These are phyloP conservation scores for Hypoxylon trugodes DNA, from an alignment of 495 filamentous ascomycete genomes.

Conservation along the genomic window DNA sequence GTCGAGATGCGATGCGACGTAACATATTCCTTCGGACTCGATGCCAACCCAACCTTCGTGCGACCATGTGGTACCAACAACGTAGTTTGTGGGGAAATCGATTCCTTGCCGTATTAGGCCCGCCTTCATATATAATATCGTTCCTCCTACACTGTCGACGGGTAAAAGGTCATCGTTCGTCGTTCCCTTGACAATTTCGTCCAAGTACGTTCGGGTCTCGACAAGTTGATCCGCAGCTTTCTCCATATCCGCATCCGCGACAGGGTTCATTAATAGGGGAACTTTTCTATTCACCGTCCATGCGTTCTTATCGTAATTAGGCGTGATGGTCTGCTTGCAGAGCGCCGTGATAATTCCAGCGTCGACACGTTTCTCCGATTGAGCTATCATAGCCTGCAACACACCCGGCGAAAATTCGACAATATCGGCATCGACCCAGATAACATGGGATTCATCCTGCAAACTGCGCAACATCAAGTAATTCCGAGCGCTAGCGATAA, in stretches of 20 bases:
- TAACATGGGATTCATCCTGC: constrained; percentile 33
- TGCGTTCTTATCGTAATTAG: constrained; percentile 39
- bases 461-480: constrained; percentile 36
- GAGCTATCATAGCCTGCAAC: constrained; percentile 33
- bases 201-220: constrained; percentile 23
- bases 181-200: constrained; percentile 34
- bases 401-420: constrained; percentile 30
- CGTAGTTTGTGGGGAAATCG: constrained; percentile 28
- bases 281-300: constrained; percentile 29
- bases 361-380: constrained; percentile 19
- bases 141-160: constrained; percentile 35
- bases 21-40: constrained; percentile 33
- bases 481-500: constrained; percentile 31
- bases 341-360: constrained; percentile 36
- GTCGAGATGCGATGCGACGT: constrained; percentile 31
- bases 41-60: constrained; percentile 36
- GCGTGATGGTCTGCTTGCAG: constrained; percentile 30
- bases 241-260: constrained; percentile 51
- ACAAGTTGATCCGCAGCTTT: constrained; percentile 48
- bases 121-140: constrained; percentile 29
- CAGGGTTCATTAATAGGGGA: constrained; percentile 48
- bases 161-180: constrained; percentile 32
- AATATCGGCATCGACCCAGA: constrained; percentile 38
- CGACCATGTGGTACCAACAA: constrained; percentile 36
- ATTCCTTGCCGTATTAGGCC: constrained; percentile 33